Evolutionary conservation across 345 rosid species (phyloP).

Genomic region (Populus simonii): DNA sequence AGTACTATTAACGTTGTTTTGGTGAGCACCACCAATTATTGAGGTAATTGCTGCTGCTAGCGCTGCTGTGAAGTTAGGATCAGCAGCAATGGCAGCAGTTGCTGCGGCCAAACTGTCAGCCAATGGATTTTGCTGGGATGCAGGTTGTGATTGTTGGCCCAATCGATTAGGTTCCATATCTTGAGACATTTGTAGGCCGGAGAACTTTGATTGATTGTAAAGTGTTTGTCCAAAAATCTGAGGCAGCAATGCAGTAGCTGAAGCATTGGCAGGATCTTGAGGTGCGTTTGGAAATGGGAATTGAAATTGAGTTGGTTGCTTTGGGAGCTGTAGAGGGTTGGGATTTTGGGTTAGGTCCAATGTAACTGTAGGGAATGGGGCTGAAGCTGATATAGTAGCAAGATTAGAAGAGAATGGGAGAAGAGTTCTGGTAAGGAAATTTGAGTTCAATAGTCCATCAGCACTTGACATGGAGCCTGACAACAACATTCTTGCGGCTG

Average conservation of each 20-base stretch:
- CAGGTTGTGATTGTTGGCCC: slow-evolving; percentile 29
- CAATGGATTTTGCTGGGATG: slow-evolving; percentile 27
- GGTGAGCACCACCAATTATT: slow-evolving; percentile 43
- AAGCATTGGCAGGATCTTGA: slow-evolving; percentile 17
- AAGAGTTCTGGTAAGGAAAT: slow-evolving; percentile 65
- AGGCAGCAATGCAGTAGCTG: slow-evolving; percentile 44
- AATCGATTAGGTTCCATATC: slow-evolving; percentile 29
- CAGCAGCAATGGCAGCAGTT: slow-evolving; percentile 50
- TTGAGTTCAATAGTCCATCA: slow-evolving; percentile 66
- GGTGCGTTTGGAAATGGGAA: slow-evolving; percentile 42
- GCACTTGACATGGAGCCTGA: slow-evolving; percentile 84
- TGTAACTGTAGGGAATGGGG: slow-evolving; percentile 94
- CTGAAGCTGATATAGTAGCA: slow-evolving; percentile 94
- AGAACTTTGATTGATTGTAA: slow-evolving; percentile 56
- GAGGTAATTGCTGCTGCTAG: slow-evolving; percentile 62
- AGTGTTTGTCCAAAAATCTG: slow-evolving; percentile 62
- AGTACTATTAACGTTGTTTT: slow-evolving; percentile 16
- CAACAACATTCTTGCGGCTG: slow-evolving; percentile 78
- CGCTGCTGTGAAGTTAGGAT: slow-evolving; percentile 69
- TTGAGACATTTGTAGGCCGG: slow-evolving; percentile 60
- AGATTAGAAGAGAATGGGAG: slow-evolving; percentile 87
- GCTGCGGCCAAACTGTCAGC: slow-evolving; percentile 40
- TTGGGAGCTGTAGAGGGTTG: slow-evolving; percentile 40
- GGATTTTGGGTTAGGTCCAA: slow-evolving; percentile 69
- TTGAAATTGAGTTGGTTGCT: slow-evolving; percentile 38